Evolutionary conservation across 306 rosid genomes (phyloP).

Genomic region (Castanea sativa): DNA sequence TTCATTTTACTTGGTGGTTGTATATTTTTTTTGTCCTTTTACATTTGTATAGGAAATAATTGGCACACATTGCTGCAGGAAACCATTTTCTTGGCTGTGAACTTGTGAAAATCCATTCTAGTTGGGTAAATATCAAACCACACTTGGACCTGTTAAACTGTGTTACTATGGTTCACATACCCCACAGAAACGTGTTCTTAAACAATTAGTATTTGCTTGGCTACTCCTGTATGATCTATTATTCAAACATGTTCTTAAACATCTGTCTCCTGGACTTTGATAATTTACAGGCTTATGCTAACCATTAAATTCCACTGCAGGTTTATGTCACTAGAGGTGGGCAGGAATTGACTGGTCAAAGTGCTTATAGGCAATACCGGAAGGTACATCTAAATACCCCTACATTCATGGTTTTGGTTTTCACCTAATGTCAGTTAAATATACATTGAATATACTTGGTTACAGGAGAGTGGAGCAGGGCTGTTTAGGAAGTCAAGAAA

Average conservation of each 20-base stretch:
- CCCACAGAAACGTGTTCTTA: background rate
- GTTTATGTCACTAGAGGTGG: constrained; percentile 73
- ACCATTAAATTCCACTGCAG: constrained; percentile 36
- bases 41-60: no score
- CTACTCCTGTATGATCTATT: background rate
- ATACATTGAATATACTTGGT: constrained; percentile 28
- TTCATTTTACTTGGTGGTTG: no score
- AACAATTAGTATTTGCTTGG: background rate
- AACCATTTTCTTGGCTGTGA: no score
- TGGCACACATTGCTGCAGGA: no score
- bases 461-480: constrained; percentile 65
- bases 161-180: background rate
- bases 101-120: no score
- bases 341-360: constrained; percentile 62
- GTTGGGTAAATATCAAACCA: background rate
- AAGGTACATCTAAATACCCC: constrained; percentile 43
- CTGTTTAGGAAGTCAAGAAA: constrained; percentile 41
- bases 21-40: no score
- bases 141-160: background rate
- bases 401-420: background rate
- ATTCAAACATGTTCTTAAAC: background rate
- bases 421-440: background rate
- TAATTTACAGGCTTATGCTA: constrained; percentile 12
- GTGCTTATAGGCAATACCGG: constrained; percentile 58
- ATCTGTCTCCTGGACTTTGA: background rate